Percentiles rank a stretch among this genome's conserved stretches.
phyloP scores from a whole-genome alignment of 441 rosid genomes.

The Capsella rubella region DNA sequence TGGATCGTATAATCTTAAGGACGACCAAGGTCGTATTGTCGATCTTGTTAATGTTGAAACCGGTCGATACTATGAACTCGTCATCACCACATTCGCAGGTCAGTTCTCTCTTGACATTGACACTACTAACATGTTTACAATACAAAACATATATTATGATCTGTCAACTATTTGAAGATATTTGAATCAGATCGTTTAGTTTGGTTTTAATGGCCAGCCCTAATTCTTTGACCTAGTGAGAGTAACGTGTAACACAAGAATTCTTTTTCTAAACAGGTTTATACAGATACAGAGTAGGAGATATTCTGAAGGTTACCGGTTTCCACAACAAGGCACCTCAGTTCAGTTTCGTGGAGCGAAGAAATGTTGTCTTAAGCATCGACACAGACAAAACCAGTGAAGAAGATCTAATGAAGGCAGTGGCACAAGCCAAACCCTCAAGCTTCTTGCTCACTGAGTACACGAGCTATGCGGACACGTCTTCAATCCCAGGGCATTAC shows the following conservation, averaged over 20 bases:
- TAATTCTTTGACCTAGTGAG: neutral
- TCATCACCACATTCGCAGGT: constrained; percentile 89
- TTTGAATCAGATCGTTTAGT: neutral
- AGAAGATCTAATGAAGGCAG: constrained; percentile 78
- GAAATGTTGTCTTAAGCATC: constrained; percentile 74
- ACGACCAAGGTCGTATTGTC: constrained; percentile 48
- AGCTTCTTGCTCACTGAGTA: constrained; percentile 72
- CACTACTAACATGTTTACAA: neutral
- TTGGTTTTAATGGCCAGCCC: neutral
- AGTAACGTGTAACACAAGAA: constrained; percentile 29
- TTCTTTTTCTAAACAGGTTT: constrained; percentile 53
- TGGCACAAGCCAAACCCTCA: constrained; percentile 63
- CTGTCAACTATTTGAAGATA: neutral
- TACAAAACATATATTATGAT: neutral
- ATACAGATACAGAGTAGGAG: constrained; percentile 81
- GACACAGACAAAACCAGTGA: constrained; percentile 92
- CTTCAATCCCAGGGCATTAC: constrained; percentile 80
- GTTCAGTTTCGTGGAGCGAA: constrained; percentile 75
- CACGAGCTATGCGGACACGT: constrained; percentile 76
- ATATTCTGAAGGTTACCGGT: constrained; percentile 74
- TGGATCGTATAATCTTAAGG: constrained; percentile 31
- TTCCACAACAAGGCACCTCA: constrained; percentile 83
- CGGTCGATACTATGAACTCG: constrained; percentile 74
- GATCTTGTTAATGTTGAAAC: constrained; percentile 74
- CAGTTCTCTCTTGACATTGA: neutral